Percentiles rank a stretch among this genome's conserved stretches.
phyloP scores from a whole-genome alignment of 495 filamentous ascomycete genomes.

The Elasticomyces elasticus region DNA sequence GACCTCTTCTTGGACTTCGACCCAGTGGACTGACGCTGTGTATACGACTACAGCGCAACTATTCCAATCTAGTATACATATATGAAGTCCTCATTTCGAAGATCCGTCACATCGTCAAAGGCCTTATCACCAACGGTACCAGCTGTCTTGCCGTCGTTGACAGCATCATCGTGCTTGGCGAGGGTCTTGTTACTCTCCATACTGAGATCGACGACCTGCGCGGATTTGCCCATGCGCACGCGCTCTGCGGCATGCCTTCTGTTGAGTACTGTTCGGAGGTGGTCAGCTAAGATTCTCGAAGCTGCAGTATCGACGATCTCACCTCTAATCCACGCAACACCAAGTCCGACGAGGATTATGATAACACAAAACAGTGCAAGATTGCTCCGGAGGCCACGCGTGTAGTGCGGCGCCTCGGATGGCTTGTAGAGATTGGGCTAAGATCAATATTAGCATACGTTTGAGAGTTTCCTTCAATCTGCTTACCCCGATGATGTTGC shows the following conservation, averaged over 20 bases:
- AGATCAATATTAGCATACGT: no score
- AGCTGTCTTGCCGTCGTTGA: slow-evolving; percentile 3
- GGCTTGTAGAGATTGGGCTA: slow-evolving; percentile 52
- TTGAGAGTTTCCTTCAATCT: neutral
- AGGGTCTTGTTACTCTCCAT: slow-evolving; percentile 22
- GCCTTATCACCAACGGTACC: slow-evolving; percentile 25
- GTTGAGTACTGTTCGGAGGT: slow-evolving; percentile 33
- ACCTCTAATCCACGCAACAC: slow-evolving; percentile 35
- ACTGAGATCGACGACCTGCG: slow-evolving; percentile 21
- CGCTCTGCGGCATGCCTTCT: slow-evolving; percentile 41
- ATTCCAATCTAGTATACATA: slow-evolving; percentile 23
- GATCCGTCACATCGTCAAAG: slow-evolving; percentile 28
- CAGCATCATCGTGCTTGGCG: slow-evolving; percentile 13
- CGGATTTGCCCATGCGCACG: slow-evolving; percentile 41
- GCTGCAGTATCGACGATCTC: neutral
- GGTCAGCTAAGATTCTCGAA: neutral
- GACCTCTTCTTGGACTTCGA: slow-evolving; percentile 21
- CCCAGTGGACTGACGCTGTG: neutral
- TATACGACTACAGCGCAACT: neutral
- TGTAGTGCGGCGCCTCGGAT: slow-evolving; percentile 45
- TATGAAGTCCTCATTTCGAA: slow-evolving; percentile 31
- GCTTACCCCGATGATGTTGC: neutral
- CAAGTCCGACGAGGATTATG: slow-evolving; percentile 37
- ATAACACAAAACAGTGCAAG: slow-evolving; percentile 48
- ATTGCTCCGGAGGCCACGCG: slow-evolving; percentile 45